Conservation (phyloP, 1,284 basidiomycete species). For the Crocinoboletus sp. region DNA sequence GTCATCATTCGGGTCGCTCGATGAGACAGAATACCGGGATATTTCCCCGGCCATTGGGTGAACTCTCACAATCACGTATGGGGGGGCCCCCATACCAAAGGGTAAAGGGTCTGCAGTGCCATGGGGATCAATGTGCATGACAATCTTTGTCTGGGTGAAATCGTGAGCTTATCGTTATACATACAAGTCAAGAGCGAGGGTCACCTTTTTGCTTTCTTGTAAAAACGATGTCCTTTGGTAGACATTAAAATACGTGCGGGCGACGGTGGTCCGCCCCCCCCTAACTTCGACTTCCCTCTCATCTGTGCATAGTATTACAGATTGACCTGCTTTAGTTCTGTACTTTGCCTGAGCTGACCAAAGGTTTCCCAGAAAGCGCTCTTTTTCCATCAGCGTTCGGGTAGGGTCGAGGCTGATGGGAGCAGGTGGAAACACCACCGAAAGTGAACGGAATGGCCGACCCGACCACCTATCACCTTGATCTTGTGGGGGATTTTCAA, state of each 20-base stretch:
- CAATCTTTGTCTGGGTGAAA: slow-evolving; percentile 69
- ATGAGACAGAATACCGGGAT: slow-evolving; percentile 70
- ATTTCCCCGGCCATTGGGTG: slow-evolving; percentile 81
- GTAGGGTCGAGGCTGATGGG: slow-evolving; percentile 59
- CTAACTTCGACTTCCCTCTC: slow-evolving; percentile 70
- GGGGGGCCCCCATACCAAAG: slow-evolving; percentile 62
- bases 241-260: slow-evolving; percentile 82
- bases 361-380: slow-evolving; percentile 80
- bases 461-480: slow-evolving; percentile 80
- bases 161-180: slow-evolving; percentile 5
- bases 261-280: slow-evolving; percentile 55
- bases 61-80: slow-evolving; percentile 69
- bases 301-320: slow-evolving; percentile 61
- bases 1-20: slow-evolving; percentile 67
- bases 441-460: slow-evolving; percentile 73
- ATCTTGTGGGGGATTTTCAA: slow-evolving; percentile 77
- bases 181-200: slow-evolving; percentile 2
- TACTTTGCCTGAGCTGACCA: slow-evolving; percentile 83
- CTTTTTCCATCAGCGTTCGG: slow-evolving; percentile 62
- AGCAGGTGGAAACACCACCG: slow-evolving; percentile 67
- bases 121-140: slow-evolving; percentile 75
- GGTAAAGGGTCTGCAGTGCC: slow-evolving; percentile 73
- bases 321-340: slow-evolving; percentile 62
- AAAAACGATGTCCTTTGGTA: slow-evolving; percentile 76
- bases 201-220: slow-evolving; percentile 72